Evolutionary conservation across 768 basidiomycete genomes (phyloP), one percentile per base, ranked within the genome.

Genomic region (Kwoniella botswanensis): DNA sequence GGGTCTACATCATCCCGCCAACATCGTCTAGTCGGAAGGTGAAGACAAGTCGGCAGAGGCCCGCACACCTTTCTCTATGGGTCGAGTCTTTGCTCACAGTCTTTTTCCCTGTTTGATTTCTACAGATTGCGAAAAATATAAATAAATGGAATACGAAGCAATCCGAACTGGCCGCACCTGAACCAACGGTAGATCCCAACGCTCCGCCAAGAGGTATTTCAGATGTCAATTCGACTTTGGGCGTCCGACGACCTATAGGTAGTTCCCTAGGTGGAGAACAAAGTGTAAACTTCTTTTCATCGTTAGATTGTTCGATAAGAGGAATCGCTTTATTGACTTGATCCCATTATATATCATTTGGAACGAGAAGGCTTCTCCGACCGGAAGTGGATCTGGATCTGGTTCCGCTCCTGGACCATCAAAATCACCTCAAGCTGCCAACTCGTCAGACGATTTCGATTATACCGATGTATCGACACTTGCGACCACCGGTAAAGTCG

Each of bases 111-210:
- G 35, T 55, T 57, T 61, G 18, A n/a, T 59, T 29, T 54, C 46
- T 58, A 67, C 80, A 97, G 93, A 92, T 90, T 56, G 92, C 88
- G 60, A 92, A 88, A 82, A 94, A 94, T 78, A 98, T 99, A 80
- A 90, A 88, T 78, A 98, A 98, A 82, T 99, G 96, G 97, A 98
- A 95, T 81, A 91, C 91, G 85, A 93, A 95, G 11, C 93, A 96
- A 84, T 91, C 91, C 84, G 95, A 94, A 78, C 87, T 97, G 61
- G 70, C 74, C 4, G 68, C 73, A 11, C 77, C 77, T 11, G 73
- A 62, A 55, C 55, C 60, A 18, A 35, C 46, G 11, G 68, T 50
- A 11, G 58, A 62, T 42, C 18, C 42, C 21, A 18, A 65, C 17
- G 71, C 62, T 2, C 69, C 67, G 7, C 74, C 78, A 3, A 67